These are phyloP conservation scores for Stagonosporopsis cucurbitacearum DNA, from an alignment of 2,329 filamentous ascomycete genomes.

Conservation along the genomic window DNA sequence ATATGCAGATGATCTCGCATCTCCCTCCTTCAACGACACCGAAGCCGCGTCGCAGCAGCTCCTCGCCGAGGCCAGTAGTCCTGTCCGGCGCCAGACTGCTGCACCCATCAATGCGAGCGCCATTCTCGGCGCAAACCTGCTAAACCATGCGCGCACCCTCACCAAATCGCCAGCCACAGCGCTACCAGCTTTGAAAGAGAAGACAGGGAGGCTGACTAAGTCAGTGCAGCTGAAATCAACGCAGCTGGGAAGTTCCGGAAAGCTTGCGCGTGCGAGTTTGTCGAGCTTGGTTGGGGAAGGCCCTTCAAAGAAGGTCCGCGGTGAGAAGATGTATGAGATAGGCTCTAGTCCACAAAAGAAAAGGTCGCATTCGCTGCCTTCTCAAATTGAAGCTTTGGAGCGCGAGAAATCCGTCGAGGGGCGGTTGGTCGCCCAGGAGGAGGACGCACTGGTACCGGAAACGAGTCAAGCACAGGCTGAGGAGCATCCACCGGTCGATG, in stretches of 20 bases:
- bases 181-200: neutral
- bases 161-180: conserved; percentile 11
- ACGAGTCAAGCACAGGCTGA: conserved; percentile 2
- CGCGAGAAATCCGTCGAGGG: neutral
- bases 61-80: conserved; percentile 25
- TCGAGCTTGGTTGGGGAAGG: neutral
- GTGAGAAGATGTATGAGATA: conserved; percentile 1
- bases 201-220: conserved; percentile 2
- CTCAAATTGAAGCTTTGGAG: neutral
- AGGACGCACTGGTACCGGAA: neutral
- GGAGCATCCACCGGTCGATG: neutral
- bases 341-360: conserved; percentile 9
- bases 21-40: conserved; percentile 11
- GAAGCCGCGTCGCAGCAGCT: conserved; percentile 36
- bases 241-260: neutral
- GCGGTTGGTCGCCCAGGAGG: no score
- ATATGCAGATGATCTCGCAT: neutral
- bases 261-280: neutral
- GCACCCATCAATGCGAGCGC: conserved; percentile 5
- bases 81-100: conserved; percentile 9
- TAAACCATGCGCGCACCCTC: conserved; percentile 39
- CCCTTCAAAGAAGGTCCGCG: neutral
- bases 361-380: neutral
- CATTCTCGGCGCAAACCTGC: conserved; percentile 30
- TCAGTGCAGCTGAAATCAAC: neutral